Percentiles rank a stretch among this genome's conserved stretches.
Conservation (phyloP, 2,329 filamentous ascomycete species). For the Alternaria sp. region DNA sequence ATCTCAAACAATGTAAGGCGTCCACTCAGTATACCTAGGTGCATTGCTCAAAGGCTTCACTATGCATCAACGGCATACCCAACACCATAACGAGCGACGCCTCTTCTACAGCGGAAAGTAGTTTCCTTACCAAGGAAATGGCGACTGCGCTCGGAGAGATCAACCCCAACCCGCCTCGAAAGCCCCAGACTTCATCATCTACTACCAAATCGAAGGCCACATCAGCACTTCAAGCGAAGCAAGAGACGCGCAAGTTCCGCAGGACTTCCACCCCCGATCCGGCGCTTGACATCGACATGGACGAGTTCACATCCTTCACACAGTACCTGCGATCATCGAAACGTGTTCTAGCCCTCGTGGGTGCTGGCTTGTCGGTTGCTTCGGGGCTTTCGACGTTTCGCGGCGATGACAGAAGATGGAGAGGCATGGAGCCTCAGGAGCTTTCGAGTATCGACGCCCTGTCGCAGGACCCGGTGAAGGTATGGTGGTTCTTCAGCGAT, state of each 20-base stretch:
- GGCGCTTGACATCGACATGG: not conserved
- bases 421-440: not conserved
- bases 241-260: not conserved
- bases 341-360: conserved; percentile 29
- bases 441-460: not conserved
- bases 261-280: not conserved
- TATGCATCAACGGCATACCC: not conserved
- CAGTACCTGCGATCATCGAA: conserved; percentile 9
- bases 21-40: not conserved
- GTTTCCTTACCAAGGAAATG: not conserved
- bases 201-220: not conserved
- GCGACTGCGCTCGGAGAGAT: not conserved
- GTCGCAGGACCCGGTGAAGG: conserved; percentile 3
- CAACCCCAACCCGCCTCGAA: not conserved
- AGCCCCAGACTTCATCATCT: not conserved
- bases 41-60: not conserved
- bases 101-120: not conserved
- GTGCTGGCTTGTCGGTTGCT: conserved; percentile 30
- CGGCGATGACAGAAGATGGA: conserved; percentile 23
- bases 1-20: not conserved
- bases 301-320: conserved; percentile 1
- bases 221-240: not conserved
- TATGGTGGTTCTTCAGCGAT: conserved; percentile 27
- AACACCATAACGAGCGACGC: not conserved
- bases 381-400: conserved; percentile 36